Percentiles rank a stretch among this genome's conserved stretches.
These are phyloP conservation scores for Letharia lupina DNA, from an alignment of 495 filamentous ascomycete species.

Conservation along the genomic window DNA sequence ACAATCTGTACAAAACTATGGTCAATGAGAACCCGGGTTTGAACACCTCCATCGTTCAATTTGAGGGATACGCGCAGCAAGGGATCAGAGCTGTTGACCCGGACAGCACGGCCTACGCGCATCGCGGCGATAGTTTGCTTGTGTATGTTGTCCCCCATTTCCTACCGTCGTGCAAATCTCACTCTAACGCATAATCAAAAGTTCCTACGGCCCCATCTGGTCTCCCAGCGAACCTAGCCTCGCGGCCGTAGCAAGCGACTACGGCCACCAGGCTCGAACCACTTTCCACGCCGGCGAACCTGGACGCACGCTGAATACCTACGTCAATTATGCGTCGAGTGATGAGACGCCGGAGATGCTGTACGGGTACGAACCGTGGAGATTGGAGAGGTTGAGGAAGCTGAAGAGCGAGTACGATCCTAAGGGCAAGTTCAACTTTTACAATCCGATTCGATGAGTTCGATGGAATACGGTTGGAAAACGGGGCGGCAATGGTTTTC, in stretches of 20 bases:
- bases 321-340: conserved; percentile 44
- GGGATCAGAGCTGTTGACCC: neutral
- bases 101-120: neutral
- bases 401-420: conserved; percentile 40
- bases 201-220: conserved; percentile 21
- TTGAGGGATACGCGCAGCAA: neutral
- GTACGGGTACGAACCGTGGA: conserved; percentile 45
- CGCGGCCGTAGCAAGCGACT: conserved; percentile 22
- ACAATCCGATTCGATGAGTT: conserved; percentile 38
- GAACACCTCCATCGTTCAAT: neutral
- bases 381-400: conserved; percentile 32
- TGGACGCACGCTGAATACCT: conserved; percentile 27
- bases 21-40: conserved; percentile 14
- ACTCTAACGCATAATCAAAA: neutral
- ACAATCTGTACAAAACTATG: conserved; percentile 18
- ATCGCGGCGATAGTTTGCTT: neutral
- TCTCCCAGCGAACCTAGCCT: conserved; percentile 19
- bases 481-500: no score
- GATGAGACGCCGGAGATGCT: conserved; percentile 37
- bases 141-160: conserved; percentile 22
- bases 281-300: conserved; percentile 22
- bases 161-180: neutral
- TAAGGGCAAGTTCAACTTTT: conserved; percentile 38
- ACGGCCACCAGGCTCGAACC: conserved; percentile 23
- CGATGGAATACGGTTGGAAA: no score